These are phyloP conservation scores for Aspergillus candidus DNA, from an alignment of 2,329 filamentous ascomycete species.

Conservation along the genomic window DNA sequence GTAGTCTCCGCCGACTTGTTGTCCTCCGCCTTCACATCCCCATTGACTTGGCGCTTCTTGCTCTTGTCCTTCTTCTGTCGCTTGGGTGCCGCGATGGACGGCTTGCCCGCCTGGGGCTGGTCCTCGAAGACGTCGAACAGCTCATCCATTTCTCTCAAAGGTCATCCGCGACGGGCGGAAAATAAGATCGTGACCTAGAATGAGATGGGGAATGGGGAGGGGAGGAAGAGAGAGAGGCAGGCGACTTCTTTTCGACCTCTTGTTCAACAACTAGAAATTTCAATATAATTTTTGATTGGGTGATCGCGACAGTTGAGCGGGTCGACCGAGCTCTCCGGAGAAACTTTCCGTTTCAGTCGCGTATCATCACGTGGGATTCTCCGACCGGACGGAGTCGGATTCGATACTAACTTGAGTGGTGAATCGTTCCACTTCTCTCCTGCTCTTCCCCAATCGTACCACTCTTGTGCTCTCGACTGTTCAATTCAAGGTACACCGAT, in stretches of 20 bases:
- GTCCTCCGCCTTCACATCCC: constrained; percentile 58
- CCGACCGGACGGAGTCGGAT: constrained; percentile 6
- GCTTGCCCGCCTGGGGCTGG: constrained; percentile 45
- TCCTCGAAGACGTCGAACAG: constrained; percentile 79
- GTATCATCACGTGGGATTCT: constrained; percentile 11
- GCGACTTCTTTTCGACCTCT: too few relatives aligned
- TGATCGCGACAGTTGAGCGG: constrained; percentile 1
- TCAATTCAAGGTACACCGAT: constrained; percentile 31
- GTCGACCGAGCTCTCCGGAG: constrained; percentile 10
- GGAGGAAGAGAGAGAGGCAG: too few relatives aligned
- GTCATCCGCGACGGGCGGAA: constrained; percentile 12
- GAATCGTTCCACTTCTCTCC: constrained; percentile 14
- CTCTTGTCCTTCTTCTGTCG: constrained; percentile 53
- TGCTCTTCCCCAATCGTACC: constrained; percentile 15
- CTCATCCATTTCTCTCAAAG: constrained; percentile 57
- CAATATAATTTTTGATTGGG: constrained; percentile 23
- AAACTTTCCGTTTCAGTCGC: constrained; percentile 11
- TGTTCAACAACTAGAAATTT: constrained; percentile 26
- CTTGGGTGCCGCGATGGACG: constrained; percentile 27
- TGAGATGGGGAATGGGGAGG: constrained; percentile 1
- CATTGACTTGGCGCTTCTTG: constrained; percentile 84
- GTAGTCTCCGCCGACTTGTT: constrained; percentile 27
- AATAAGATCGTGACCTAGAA: constrained; percentile 12
- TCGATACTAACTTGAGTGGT: too few relatives aligned
- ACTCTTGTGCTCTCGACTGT: constrained; percentile 16